Percentiles rank a stretch among this genome's conserved stretches.
Conservation (phyloP, 129 eudicot species). For the Deinandra increscens region DNA sequence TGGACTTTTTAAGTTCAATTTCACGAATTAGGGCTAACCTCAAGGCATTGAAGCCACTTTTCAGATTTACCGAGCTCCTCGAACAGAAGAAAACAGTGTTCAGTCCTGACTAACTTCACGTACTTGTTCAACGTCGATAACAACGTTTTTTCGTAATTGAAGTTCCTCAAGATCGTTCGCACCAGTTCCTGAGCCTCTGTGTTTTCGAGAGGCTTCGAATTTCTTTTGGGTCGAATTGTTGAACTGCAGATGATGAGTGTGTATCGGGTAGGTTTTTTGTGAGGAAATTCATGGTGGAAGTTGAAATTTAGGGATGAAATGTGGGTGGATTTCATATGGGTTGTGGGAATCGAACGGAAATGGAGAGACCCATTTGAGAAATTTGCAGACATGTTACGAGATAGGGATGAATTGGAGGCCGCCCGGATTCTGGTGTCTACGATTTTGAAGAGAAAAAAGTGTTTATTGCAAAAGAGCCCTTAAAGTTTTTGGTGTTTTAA, state of each 20-base stretch:
- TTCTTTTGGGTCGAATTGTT: conserved; percentile 29
- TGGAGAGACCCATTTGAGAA: conserved; percentile 32
- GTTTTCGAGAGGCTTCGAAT: conserved; percentile 22
- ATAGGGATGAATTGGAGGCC: not conserved
- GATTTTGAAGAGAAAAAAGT: not conserved
- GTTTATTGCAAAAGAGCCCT: not conserved
- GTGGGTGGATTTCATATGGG: conserved; percentile 28
- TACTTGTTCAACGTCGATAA: conserved; percentile 58
- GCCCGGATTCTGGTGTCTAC: not conserved
- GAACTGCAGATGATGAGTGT: conserved; percentile 19
- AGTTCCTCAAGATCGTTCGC: conserved; percentile 15
- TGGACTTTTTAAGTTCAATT: not conserved
- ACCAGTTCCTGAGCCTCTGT: conserved; percentile 36
- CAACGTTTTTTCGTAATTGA: conserved; percentile 42
- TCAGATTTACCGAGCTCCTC: conserved; percentile 85
- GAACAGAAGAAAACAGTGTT: conserved; percentile 87
- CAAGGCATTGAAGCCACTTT: conserved; percentile 83
- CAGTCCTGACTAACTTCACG: conserved; percentile 68
- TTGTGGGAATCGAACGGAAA: conserved; percentile 19
- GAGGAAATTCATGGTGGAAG: not conserved
- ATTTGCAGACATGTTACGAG: conserved; percentile 24
- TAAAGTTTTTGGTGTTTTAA: not conserved
- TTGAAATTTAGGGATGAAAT: conserved; percentile 23
- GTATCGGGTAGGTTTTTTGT: conserved; percentile 20
- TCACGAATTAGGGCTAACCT: not conserved